Evolutionary conservation across 257 asterid species (phyloP).

Genomic region (Linderniella brevidens): DNA sequence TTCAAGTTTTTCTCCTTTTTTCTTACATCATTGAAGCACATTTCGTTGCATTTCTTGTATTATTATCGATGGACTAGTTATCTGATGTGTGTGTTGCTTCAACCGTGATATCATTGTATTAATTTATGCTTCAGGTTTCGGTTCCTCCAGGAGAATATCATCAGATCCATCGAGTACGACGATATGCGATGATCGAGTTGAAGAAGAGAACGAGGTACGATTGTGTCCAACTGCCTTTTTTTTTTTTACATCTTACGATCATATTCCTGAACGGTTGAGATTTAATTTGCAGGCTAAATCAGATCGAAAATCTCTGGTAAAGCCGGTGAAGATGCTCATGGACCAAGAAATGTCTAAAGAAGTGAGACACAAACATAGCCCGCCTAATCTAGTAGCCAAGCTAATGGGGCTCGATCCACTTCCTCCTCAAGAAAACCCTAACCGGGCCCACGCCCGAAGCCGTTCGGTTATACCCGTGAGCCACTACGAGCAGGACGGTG

Average conservation of each 20-base stretch:
- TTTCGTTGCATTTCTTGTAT: no score
- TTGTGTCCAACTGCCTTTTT: no score
- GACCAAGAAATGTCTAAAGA: conserved; percentile 94
- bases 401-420: conserved; percentile 95
- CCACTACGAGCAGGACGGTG: conserved; percentile 57
- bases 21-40: no score
- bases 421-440: conserved; percentile 47
- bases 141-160: background rate
- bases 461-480: conserved; percentile 46
- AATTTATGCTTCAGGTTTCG: background rate
- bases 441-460: conserved; percentile 36
- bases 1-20: background rate
- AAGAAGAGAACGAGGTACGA: no score
- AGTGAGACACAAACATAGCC: conserved; percentile 30
- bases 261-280: no score
- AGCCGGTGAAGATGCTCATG: conserved; percentile 85
- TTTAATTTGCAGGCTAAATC: conserved; percentile 11
- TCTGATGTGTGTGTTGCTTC: no score
- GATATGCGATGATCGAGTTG: no score
- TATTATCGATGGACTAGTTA: no score
- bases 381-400: conserved; percentile 84
- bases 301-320: conserved; percentile 36
- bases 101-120: no score
- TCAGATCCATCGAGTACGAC: no score
- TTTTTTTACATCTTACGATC: background rate